Evolutionary conservation across 208 protist species (phyloP), one percentile per base, ranked within the genome.

Genomic region (Endotrypanum monterogeii): DNA sequence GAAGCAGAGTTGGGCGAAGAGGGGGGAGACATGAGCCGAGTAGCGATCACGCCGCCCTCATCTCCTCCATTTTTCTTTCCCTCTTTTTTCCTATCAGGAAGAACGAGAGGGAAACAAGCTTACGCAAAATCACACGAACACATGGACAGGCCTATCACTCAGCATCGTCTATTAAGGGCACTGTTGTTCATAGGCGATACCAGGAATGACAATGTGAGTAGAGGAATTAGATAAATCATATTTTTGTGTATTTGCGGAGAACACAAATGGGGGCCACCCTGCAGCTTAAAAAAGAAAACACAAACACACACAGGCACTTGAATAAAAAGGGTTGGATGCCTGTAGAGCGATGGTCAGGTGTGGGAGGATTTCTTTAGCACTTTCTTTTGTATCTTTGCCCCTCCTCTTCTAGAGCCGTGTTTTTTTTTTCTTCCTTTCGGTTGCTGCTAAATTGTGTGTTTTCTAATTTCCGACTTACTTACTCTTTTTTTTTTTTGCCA

Each of bases 381-480:
- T 68, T 68, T 20, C 18, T 37, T 67, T 67, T 48, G 44, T 11
- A 48, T 48, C 44, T 48, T 48, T 0, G 8, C 44, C 44, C 44
- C 44, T 52, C 1, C 61, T 12, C 25, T 30, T 32, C 11, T 32
- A 23, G 14, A 28, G 11, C 37, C 46, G n/a, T 56, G 41, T 63
- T 14, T 67, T 67, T 11, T 25, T 73, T 7, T 67, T 66, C 32
- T 78, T 71, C 83, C 18, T 79, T 82, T 51, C n/a, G 44, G 44
- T 46, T 52, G n/a, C 63, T 68, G 63, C 39, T 68, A 55, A 37
- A 9, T 11, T 11, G 44, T 16, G 63, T 68, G 63, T 28, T 18
- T 52, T 57, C 30, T 46, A 54, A 41, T 61, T 14, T 62, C 1
- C 39, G 12, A 18, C 39, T 52, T 69, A 55, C 9, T 41, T 12